Conservation (phyloP, 2,329 filamentous ascomycete species). For the Penicillium hesseltinei region DNA sequence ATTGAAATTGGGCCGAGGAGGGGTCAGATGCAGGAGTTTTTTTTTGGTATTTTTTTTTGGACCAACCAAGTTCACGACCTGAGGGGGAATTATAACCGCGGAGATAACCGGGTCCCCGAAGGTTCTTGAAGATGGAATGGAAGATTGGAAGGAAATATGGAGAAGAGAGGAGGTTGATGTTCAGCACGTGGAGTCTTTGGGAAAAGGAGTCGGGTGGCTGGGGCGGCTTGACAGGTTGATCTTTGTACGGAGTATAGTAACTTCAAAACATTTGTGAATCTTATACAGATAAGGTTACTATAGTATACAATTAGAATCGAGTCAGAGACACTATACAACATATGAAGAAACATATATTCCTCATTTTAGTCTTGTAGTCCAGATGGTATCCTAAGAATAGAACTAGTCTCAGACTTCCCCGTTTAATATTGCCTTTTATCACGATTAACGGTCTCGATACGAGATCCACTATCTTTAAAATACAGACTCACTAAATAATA, state of each 20-base stretch:
- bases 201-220: slow-evolving; percentile 14
- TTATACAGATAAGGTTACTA: neutral
- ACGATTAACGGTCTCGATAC: neutral
- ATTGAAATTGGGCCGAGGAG: slow-evolving; percentile 30
- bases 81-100: slow-evolving; percentile 1
- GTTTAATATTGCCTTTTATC: neutral
- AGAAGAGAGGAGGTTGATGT: slow-evolving; percentile 7
- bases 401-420: slow-evolving; percentile 1
- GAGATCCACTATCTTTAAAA: slow-evolving; percentile 3
- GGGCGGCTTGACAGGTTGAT: slow-evolving; percentile 4
- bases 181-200: slow-evolving; percentile 8
- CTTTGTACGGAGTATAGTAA: too few species aligned
- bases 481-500: neutral
- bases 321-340: neutral
- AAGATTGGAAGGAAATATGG: slow-evolving; percentile 1
- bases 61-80: slow-evolving; percentile 6
- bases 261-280: too few species aligned
- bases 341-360: neutral
- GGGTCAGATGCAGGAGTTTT: slow-evolving; percentile 23
- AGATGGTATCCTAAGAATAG: neutral
- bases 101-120: slow-evolving; percentile 9
- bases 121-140: neutral
- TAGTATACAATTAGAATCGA: neutral
- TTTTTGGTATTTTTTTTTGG: neutral
- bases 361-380: neutral